Base-by-base conservation (phyloP, 2,329 filamentous ascomycete species). In the Raffaelea ambrosiae region DNA sequence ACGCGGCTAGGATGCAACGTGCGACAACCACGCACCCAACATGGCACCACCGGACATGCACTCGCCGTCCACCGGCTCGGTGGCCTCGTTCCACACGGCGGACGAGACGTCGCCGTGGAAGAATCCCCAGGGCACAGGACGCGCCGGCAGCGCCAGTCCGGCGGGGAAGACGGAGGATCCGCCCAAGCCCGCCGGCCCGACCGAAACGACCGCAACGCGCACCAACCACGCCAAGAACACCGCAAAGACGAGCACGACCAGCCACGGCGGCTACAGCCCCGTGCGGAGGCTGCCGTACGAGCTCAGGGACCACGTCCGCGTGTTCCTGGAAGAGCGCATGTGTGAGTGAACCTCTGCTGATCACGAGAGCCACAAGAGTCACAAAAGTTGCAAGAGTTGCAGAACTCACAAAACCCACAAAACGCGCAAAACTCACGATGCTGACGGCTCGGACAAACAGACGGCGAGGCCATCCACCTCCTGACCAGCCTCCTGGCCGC, bases 261-360 rank as follows among this genome's bases (percentile, higher is more conserved):
- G 7, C 14, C 14, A 38, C 5, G 16, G 8, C 8, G 18, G 16
- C 14, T 84, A 82, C 63, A 74, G 76, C 53, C 63, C 70, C n/a
- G 71, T 74, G 7, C 72, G 67, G 51, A 63, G 66, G 39, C 65
- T 89, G 13, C 78, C 82, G 1, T 77, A 73, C 49, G 80, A 85
- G 56, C 65, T 90, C 18, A 76, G 73, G 48, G 70, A 79, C 49
- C 81, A 88, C 57, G 80, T 78, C 55, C 77, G 79, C 49, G 84
- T 88, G 40, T 86, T 84, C 59, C 69, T 91, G 0, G 86, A 91
- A 63, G 86, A 91, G 63, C 73, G 80, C 49, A 75, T 89, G 23
- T 66, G 61, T 64, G 51, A 40, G 58, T 57, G 9, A 29, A n/a
- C n/a, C n/a, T 29, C 26, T 29, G 7, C 7, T 29, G 7, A 29